A percentile compares a stretch with the other conserved stretches of the same genome.
These are phyloP conservation scores for Curvularia spicifera DNA, from an alignment of 2,329 filamentous ascomycete species.

Conservation along the genomic window DNA sequence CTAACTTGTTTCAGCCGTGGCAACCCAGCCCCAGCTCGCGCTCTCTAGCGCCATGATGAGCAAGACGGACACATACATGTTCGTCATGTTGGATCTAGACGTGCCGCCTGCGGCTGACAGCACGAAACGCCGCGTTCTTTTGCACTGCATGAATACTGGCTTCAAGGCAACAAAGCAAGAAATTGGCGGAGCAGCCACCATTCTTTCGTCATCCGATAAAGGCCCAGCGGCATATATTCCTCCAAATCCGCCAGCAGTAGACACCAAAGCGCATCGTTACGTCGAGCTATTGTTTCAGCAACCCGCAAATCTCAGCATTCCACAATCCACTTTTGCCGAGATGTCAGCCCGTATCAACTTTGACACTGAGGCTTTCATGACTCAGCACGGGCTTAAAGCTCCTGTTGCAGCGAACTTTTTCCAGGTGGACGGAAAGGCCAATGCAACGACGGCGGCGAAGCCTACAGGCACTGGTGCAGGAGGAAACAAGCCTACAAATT, in stretches of 20 bases:
- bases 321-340: constrained; percentile 31
- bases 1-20: constrained; percentile 33
- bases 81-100: constrained; percentile 48
- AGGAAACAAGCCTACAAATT: constrained; percentile 13
- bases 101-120: constrained; percentile 35
- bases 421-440: constrained; percentile 41
- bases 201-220: constrained; percentile 38
- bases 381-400: constrained; percentile 29
- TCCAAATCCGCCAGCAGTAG: constrained; percentile 43
- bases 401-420: constrained; percentile 47
- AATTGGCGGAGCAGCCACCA: constrained; percentile 24
- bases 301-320: constrained; percentile 32
- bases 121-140: constrained; percentile 37
- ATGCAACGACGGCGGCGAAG: constrained; percentile 9
- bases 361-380: constrained; percentile 38
- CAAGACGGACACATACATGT: constrained; percentile 38
- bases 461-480: constrained; percentile 26
- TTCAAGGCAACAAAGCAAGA: constrained; percentile 44
- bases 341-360: constrained; percentile 36
- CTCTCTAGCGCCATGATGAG: constrained; percentile 25
- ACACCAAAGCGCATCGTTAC: constrained; percentile 45
- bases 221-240: constrained; percentile 43
- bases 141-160: constrained; percentile 44
- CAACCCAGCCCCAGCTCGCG: constrained; percentile 39
- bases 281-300: constrained; percentile 45